A percentile compares a stretch with the other conserved stretches of the same genome.
Evolutionary conservation across 768 basidiomycete species (phyloP).

Genomic region (Pleurotus cornucopiae): DNA sequence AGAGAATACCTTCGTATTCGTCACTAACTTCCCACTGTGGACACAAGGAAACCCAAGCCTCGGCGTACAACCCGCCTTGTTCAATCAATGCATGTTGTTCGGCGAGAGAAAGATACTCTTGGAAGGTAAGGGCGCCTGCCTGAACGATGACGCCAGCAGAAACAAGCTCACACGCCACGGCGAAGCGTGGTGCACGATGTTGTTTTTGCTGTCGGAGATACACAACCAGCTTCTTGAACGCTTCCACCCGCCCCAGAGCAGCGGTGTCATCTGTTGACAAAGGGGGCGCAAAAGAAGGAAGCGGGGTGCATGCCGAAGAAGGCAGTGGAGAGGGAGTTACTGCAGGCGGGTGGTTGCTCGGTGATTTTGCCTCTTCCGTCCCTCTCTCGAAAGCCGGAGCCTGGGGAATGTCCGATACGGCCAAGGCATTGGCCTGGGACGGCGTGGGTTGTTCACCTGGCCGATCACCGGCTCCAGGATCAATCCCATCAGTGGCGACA

Average conservation of each 20-base stretch:
- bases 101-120: neutral
- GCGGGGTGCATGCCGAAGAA: neutral
- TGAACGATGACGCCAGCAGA: neutral
- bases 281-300: neutral
- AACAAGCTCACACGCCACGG: neutral
- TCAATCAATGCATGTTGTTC: neutral
- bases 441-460: too few relatives aligned
- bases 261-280: neutral
- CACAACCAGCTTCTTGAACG: neutral
- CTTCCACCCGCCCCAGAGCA: neutral
- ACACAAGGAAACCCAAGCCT: neutral
- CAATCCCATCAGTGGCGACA: too few relatives aligned
- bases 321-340: too few relatives aligned
- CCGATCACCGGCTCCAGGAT: too few relatives aligned
- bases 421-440: too few relatives aligned
- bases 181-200: neutral
- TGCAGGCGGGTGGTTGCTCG: too few relatives aligned
- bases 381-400: too few relatives aligned
- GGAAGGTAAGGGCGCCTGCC: neutral
- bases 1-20: neutral
- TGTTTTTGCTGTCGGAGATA: neutral
- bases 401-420: too few relatives aligned
- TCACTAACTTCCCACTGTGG: neutral
- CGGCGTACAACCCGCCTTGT: neutral
- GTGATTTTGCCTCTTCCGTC: too few relatives aligned